A percentile compares a stretch with the other conserved stretches of the same genome.
These are phyloP conservation scores for Westerdykella sp. DNA, from an alignment of 2,329 filamentous ascomycete genomes.

Conservation along the genomic window DNA sequence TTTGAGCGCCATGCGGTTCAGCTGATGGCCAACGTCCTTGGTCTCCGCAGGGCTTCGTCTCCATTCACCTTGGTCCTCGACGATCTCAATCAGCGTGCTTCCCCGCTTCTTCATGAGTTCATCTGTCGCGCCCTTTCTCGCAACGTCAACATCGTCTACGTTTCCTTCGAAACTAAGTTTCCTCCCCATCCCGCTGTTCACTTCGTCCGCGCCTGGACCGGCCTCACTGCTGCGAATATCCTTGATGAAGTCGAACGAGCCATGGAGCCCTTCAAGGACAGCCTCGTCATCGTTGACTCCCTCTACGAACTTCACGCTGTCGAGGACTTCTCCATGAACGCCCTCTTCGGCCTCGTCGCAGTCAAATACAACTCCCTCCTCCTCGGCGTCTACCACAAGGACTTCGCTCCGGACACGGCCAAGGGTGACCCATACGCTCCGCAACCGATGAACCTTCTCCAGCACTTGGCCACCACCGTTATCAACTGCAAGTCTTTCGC, in stretches of 20 bases:
- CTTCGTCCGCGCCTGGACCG: conserved; percentile 58
- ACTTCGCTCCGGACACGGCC: conserved; percentile 55
- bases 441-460: conserved; percentile 54
- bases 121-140: conserved; percentile 54
- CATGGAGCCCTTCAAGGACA: conserved; percentile 20
- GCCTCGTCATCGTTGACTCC: conserved; percentile 71
- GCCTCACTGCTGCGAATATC: conserved; percentile 60
- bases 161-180: conserved; percentile 70
- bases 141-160: conserved; percentile 62
- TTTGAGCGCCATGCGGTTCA: conserved; percentile 78
- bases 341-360: conserved; percentile 65
- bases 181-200: conserved; percentile 60
- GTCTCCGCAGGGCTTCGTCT: conserved; percentile 69
- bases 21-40: conserved; percentile 74
- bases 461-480: conserved; percentile 83
- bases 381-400: conserved; percentile 74
- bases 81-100: conserved; percentile 72
- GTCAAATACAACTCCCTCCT: conserved; percentile 61
- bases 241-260: conserved; percentile 22
- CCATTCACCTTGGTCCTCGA: conserved; percentile 85
- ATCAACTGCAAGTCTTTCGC: conserved; percentile 66
- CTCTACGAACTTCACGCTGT: conserved; percentile 56
- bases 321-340: conserved; percentile 44
- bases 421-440: conserved; percentile 40
- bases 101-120: conserved; percentile 66